These are phyloP conservation scores for Parachaetomium inaequale DNA, from an alignment of 495 filamentous ascomycete genomes.

Conservation along the genomic window DNA sequence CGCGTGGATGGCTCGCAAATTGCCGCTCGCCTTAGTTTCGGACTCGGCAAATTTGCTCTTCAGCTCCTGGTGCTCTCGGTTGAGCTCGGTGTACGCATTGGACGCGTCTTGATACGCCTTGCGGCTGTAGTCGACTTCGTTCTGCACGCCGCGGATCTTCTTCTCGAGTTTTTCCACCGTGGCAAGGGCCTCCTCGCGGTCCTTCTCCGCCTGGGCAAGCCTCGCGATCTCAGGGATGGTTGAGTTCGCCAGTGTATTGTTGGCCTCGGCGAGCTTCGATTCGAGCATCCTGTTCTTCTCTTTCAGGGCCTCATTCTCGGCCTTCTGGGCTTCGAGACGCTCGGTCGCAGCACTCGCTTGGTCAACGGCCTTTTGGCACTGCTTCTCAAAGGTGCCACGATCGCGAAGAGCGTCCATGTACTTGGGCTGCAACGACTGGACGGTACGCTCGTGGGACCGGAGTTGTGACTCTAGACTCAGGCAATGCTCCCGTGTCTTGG, in stretches of 20 bases:
- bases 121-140: slow-evolving; percentile 57
- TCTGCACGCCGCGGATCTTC: slow-evolving; percentile 36
- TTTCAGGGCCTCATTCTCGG: slow-evolving; percentile 48
- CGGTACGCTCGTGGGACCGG: slow-evolving; percentile 26
- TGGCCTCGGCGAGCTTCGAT: slow-evolving; percentile 48
- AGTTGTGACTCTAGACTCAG: slow-evolving; percentile 33
- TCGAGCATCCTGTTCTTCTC: slow-evolving; percentile 48
- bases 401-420: slow-evolving; percentile 41
- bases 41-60: slow-evolving; percentile 46
- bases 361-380: slow-evolving; percentile 30
- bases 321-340: slow-evolving; percentile 39
- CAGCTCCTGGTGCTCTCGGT: slow-evolving; percentile 50
- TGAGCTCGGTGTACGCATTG: slow-evolving; percentile 48
- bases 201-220: slow-evolving; percentile 43
- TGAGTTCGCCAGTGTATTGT: slow-evolving; percentile 46
- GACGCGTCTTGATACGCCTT: slow-evolving; percentile 63
- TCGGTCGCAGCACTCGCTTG: slow-evolving; percentile 13
- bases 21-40: slow-evolving; percentile 48
- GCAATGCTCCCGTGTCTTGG: slow-evolving; percentile 28
- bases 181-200: slow-evolving; percentile 27
- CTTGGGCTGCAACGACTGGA: slow-evolving; percentile 28
- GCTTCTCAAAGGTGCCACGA: slow-evolving; percentile 36
- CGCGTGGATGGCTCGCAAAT: slow-evolving; percentile 50
- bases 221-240: slow-evolving; percentile 48
- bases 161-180: slow-evolving; percentile 43